Evolutionary conservation across 2,329 filamentous ascomycete species (phyloP), one percentile per base, ranked within the genome.

Genomic region (Hypoxylon sp.): DNA sequence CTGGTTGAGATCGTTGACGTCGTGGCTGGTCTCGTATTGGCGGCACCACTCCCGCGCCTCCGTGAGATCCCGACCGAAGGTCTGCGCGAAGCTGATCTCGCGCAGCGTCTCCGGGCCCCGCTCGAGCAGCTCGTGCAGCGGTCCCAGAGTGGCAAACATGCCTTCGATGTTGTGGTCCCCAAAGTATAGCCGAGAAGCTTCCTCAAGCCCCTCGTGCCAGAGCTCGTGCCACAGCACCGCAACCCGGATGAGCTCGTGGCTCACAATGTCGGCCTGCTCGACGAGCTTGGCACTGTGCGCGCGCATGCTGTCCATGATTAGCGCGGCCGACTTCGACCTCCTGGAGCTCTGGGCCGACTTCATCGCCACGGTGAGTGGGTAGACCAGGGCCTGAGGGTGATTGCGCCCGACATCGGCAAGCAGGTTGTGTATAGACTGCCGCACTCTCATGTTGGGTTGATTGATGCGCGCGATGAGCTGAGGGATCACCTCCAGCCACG

Each of bases 291-390:
- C 90, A 75, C 94, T 98, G 77, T 99, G 96, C 71, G 95, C 91
- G 38, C 94, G 91, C 93, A 99, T 97, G 75, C 91, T 97, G 68
- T 98, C 94, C 94, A 99, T 97, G 72, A 99, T 97, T 70, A 93
- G 89, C 30, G 88, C 90, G 2, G 96, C 96, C 38, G 94, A 97
- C 73, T 93, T 89, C 28, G 93, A 96, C 61, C 96, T 89, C 63
- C 92, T 88, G 32, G 90, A 89, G 66, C 93, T 91, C 70, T 96
- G 92, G 71, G 83, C 83, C 1, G 96, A 97, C 78, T 99, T 99
- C 89, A 97, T 97, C 12, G 96, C 95, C 16, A 99, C 96, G 0
- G 96, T 99, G 74, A 99, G 85, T 6, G 96, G 95, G 76, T 98
- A 99, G 14, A 99, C 96, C 42, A 99, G 82, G 26, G 96, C 96